Percentiles rank a stretch among this genome's conserved stretches.
phyloP scores from a whole-genome alignment of 768 basidiomycete species.

The Paxillus rubicundulus region DNA sequence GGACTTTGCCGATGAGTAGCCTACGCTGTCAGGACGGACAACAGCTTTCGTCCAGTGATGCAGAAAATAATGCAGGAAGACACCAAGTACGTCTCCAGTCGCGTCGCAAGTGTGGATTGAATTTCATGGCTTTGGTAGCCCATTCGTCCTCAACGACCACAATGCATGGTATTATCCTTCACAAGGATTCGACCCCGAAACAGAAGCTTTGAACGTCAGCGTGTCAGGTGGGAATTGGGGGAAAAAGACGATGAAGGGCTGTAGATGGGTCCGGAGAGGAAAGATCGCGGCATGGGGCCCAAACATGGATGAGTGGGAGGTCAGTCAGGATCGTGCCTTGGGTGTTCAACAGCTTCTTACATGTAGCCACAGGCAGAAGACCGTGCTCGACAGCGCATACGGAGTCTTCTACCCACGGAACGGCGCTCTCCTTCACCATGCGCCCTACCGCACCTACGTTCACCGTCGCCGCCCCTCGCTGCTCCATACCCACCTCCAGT shows the following conservation, averaged over 20 bases:
- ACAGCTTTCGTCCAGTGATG: conserved; percentile 9
- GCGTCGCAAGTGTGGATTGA: background rate
- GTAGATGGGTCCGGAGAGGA: conserved; percentile 78
- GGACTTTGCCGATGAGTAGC: background rate
- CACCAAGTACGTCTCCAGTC: conserved; percentile 22
- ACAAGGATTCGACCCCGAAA: conserved; percentile 68
- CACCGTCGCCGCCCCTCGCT: conserved; percentile 74
- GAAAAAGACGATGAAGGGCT: conserved; percentile 68
- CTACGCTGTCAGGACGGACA: too few species aligned
- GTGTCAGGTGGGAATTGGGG: conserved; percentile 79
- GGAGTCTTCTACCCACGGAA: conserved; percentile 56
- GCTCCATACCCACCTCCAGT: conserved; percentile 74
- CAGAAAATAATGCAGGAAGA: conserved; percentile 33
- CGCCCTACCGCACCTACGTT: conserved; percentile 69
- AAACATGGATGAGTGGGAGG: conserved; percentile 84
- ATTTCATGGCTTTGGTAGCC: conserved; percentile 22
- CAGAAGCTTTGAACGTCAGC: conserved; percentile 49
- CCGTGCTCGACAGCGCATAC: conserved; percentile 77
- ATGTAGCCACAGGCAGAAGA: conserved; percentile 61
- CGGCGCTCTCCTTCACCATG: conserved; percentile 71
- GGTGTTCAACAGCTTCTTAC: conserved; percentile 8
- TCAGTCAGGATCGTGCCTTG: conserved; percentile 40
- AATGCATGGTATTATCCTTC: conserved; percentile 85
- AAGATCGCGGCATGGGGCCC: conserved; percentile 86
- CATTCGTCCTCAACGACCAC: conserved; percentile 63